Percentiles rank a stretch among this genome's conserved stretches.
Conservation (phyloP, 495 filamentous ascomycete genomes). For the Penicillium fimorum region DNA sequence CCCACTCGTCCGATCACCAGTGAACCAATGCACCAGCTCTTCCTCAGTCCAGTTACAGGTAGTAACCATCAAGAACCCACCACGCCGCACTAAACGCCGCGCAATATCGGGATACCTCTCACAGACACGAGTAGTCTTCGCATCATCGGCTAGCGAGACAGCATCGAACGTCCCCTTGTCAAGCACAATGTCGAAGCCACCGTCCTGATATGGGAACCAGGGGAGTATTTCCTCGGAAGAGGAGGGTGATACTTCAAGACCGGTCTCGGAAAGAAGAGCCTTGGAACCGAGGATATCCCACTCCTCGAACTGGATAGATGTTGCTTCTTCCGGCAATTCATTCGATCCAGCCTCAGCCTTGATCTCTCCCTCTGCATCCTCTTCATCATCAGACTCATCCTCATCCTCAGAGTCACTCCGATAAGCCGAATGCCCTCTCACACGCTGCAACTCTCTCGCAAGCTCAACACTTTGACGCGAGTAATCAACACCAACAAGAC, state of each 20-base stretch:
- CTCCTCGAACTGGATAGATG: conserved; percentile 58
- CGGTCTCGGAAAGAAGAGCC: conserved; percentile 32
- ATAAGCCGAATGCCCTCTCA: conserved; percentile 43
- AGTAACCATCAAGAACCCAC: conserved; percentile 78
- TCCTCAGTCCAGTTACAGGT: conserved; percentile 98
- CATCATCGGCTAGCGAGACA: conserved; percentile 67
- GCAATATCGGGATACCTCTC: conserved; percentile 73
- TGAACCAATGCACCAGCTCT: conserved; percentile 79
- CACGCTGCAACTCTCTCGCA: conserved; percentile 52
- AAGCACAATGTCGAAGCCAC: conserved; percentile 79
- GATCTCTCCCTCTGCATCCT: conserved; percentile 14
- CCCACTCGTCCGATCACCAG: conserved; percentile 26
- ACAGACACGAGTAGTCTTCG: conserved; percentile 50
- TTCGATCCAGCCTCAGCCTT: conserved; percentile 15
- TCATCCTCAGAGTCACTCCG: conserved; percentile 34
- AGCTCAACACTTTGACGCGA: conserved; percentile 68
- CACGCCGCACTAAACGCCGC: conserved; percentile 59
- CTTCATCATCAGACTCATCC: conserved; percentile 37
- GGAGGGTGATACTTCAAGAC: conserved; percentile 13
- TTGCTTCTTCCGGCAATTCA: conserved; percentile 9
- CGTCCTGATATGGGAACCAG: conserved; percentile 34
- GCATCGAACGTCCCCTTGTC: conserved; percentile 99
- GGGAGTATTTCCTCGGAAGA: conserved; percentile 18
- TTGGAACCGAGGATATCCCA: conserved; percentile 70
- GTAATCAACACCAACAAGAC: conserved; percentile 87